phyloP scores from a whole-genome alignment of 176 grass and related monocot genomes.

The Paspalum notatum region DNA sequence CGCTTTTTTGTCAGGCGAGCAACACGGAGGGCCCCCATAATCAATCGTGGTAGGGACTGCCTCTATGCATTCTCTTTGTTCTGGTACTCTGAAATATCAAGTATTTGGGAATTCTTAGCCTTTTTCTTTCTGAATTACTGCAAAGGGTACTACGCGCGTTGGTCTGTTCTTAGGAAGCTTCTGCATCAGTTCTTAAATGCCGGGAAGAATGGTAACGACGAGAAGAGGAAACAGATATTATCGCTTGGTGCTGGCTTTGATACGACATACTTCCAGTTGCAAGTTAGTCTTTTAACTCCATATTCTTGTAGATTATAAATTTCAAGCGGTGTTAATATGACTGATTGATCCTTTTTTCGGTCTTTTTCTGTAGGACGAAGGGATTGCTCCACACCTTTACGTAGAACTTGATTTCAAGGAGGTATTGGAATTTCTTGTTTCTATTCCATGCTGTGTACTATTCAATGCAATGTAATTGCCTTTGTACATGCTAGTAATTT shows the following conservation, averaged over 20 bases:
- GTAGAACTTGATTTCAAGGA: slow-evolving; percentile 97
- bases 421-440: slow-evolving; percentile 50
- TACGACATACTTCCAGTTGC: slow-evolving; percentile 90
- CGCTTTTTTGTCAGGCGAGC: slow-evolving; percentile 80
- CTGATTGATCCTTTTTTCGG: neutral
- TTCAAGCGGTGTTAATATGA: neutral
- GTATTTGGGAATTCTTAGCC: neutral
- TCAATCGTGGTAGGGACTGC: slow-evolving; percentile 60
- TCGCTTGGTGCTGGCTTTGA: slow-evolving; percentile 97
- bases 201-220: slow-evolving; percentile 38
- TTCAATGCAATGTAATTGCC: slow-evolving; percentile 22
- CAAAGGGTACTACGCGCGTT: slow-evolving; percentile 90
- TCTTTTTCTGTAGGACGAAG: slow-evolving; percentile 69
- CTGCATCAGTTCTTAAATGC: slow-evolving; percentile 72
- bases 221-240: slow-evolving; percentile 77
- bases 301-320: neutral
- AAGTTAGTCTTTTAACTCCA: slow-evolving; percentile 48
- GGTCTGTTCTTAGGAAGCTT: slow-evolving; percentile 83
- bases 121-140: slow-evolving; percentile 23
- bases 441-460: slow-evolving; percentile 18
- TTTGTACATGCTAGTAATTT: slow-evolving; percentile 39
- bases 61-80: neutral
- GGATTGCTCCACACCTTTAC: slow-evolving; percentile 84
- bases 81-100: neutral
- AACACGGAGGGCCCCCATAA: slow-evolving; percentile 87